Evolutionary conservation across 306 rosid genomes (phyloP).

Genomic region (Prunus mira): DNA sequence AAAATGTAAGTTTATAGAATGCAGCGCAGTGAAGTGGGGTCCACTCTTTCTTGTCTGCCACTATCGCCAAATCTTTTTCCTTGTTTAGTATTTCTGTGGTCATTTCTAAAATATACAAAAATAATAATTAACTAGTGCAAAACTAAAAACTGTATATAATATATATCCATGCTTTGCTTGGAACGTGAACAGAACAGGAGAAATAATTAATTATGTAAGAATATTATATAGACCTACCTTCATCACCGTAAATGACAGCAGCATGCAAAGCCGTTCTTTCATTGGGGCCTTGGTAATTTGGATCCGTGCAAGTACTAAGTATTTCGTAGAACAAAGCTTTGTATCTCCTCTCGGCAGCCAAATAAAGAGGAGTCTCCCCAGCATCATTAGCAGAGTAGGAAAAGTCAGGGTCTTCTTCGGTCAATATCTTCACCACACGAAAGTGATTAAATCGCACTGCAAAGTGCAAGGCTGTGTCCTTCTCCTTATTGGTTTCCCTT

Average conservation of each 20-base stretch:
- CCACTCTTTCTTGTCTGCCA: too few relatives aligned
- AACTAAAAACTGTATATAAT: too few relatives aligned
- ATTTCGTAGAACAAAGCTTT: rapidly evolving
- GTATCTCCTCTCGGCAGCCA: constrained; percentile 6
- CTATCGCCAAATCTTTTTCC: too few relatives aligned
- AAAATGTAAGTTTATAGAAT: neutral
- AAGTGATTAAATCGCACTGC: neutral
- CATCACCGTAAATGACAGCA: neutral
- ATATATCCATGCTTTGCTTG: too few relatives aligned
- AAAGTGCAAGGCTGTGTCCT: constrained; percentile 13
- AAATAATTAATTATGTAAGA: too few relatives aligned
- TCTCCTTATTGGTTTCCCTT: neutral
- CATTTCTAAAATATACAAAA: too few relatives aligned
- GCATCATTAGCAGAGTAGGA: neutral
- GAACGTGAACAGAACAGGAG: too few relatives aligned
- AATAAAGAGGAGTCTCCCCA: constrained; percentile 14
- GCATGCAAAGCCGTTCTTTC: constrained; percentile 7
- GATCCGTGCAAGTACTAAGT: neutral
- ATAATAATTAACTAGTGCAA: too few relatives aligned
- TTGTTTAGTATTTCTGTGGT: too few relatives aligned
- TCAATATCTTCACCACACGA: neutral
- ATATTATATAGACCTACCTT: neutral
- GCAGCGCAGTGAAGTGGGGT: too few relatives aligned
- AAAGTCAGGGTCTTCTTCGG: neutral
- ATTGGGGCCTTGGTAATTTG: neutral